Evolutionary conservation across 257 asterid species (phyloP), one percentile per base, ranked within the genome.

Genomic region (Datura wrightii): DNA sequence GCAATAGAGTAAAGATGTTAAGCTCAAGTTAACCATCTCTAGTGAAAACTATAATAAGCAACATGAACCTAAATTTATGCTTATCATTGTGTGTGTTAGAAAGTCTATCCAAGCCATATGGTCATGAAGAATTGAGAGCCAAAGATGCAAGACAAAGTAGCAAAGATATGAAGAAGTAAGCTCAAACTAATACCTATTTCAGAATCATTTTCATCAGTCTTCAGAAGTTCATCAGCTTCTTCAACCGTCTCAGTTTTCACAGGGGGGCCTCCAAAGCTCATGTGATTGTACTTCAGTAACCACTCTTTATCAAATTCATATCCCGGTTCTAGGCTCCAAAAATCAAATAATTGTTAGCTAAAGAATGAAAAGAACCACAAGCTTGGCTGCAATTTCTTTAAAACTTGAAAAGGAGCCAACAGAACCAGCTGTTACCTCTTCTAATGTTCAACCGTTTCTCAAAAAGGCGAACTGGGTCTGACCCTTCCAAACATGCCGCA

Each of bases 201-300:
- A 74, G 98, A 90, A 80, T 96, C 94, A 88, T 89, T 92, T 85
- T 91, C 93, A 84, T 90, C 89, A 81, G 11, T 89, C 39, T 52
- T 86, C 83, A 86, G 88, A 63, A 94, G 90, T 83, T 89, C 90
- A 87, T 93, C 90, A 19, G 98, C 97, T 90, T 96, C 98, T 87
- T 92, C 98, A 82, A 56, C 9, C 0, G 98, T 91, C 56, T 89
- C 89, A 3, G 90, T 70, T 70, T 92, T 88, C 53, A 96, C 90
- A 5, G 99, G 99, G 14, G 98, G 98, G 15, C 97, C 99, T 87
- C 98, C 99, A 89, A 94, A 95, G 85, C 93, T 93, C 99, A 94
- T 96, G 89, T 92, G 98, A 83, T 96, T 92, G 79, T 96, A 96
- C 74, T 90, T 91, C 90, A 86, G 42, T 86, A 94, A 78, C 9